Percentiles rank a stretch among this genome's conserved stretches.
These are phyloP conservation scores for Aspergillus aculeatinus DNA, from an alignment of 2,329 filamentous ascomycete genomes.

Conservation along the genomic window DNA sequence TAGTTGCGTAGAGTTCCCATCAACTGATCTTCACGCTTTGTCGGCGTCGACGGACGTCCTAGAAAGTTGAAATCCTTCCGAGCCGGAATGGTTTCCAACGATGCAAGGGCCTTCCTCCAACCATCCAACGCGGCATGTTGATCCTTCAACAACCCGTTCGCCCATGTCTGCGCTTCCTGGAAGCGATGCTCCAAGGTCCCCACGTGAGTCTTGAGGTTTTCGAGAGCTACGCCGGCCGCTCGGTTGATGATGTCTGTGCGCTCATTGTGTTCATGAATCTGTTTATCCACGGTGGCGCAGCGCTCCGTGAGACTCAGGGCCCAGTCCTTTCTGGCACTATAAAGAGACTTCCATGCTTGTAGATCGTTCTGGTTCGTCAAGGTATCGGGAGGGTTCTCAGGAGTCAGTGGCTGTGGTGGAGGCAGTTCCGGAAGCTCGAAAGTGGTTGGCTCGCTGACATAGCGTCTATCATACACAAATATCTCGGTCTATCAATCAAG, in stretches of 20 bases:
- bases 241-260: slow-evolving; percentile 61
- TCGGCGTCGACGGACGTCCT: slow-evolving; percentile 42
- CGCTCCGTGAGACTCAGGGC: slow-evolving; percentile 68
- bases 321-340: slow-evolving; percentile 78
- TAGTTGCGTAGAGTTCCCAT: slow-evolving; percentile 70
- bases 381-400: slow-evolving; percentile 70
- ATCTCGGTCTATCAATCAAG: slow-evolving; percentile 67
- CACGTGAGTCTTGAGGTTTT: slow-evolving; percentile 61
- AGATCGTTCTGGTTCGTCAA: slow-evolving; percentile 77
- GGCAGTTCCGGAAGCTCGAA: slow-evolving; percentile 53
- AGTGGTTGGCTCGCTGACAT: slow-evolving; percentile 51
- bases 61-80: slow-evolving; percentile 45
- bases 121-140: slow-evolving; percentile 45
- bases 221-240: slow-evolving; percentile 79
- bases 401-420: slow-evolving; percentile 58
- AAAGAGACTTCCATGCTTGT: slow-evolving; percentile 84
- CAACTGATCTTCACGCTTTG: slow-evolving; percentile 43
- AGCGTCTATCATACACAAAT: slow-evolving; percentile 84
- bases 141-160: slow-evolving; percentile 45
- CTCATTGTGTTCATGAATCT: slow-evolving; percentile 56
- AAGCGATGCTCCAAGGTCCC: slow-evolving; percentile 46
- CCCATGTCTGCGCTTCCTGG: slow-evolving; percentile 48
- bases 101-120: slow-evolving; percentile 41
- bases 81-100: slow-evolving; percentile 43
- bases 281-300: slow-evolving; percentile 64